Evolutionary conservation across 257 asterid genomes (phyloP).

Genomic region (Ilex aquifolium): DNA sequence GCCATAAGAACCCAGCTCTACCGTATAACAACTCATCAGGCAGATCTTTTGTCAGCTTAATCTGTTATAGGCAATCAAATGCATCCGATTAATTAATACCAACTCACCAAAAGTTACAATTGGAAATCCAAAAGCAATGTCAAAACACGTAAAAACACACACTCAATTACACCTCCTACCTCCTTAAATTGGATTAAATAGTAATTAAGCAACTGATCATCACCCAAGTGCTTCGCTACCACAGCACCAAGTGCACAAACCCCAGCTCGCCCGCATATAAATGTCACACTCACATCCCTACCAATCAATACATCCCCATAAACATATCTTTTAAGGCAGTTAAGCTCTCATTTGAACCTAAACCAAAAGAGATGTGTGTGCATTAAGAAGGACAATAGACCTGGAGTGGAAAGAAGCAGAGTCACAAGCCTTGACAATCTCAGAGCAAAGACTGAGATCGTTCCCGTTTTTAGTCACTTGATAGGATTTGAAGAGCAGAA

Average conservation of each 20-base stretch:
- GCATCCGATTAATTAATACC: not conserved
- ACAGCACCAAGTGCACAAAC: conserved; percentile 81
- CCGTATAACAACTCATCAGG: conserved; percentile 71
- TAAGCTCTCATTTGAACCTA: not conserved
- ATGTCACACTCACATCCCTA: conserved; percentile 66
- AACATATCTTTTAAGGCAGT: not conserved
- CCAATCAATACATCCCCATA: conserved; percentile 7
- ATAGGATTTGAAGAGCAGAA: conserved; percentile 55
- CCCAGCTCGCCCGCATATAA: conserved; percentile 72
- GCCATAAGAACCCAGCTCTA: conserved; percentile 70
- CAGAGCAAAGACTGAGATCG: conserved; percentile 52
- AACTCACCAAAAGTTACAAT: not conserved
- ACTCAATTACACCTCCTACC: conserved; percentile 20
- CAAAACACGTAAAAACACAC: not conserved
- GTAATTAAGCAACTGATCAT: conserved; percentile 37
- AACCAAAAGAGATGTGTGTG: not conserved
- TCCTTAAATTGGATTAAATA: conserved; percentile 48
- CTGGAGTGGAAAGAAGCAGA: conserved; percentile 45
- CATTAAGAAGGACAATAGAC: conserved; percentile 12
- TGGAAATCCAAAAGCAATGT: conserved; percentile 1
- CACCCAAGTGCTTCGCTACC: conserved; percentile 51
- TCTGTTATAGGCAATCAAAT: conserved; percentile 32
- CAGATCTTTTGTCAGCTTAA: conserved; percentile 41
- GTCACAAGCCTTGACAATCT: conserved; percentile 62
- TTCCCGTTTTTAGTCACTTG: conserved; percentile 45